Evolutionary conservation across 2,329 filamentous ascomycete genomes (phyloP), one percentile per base, ranked within the genome.

Genomic region (Sphaerulina vaccinii): DNA sequence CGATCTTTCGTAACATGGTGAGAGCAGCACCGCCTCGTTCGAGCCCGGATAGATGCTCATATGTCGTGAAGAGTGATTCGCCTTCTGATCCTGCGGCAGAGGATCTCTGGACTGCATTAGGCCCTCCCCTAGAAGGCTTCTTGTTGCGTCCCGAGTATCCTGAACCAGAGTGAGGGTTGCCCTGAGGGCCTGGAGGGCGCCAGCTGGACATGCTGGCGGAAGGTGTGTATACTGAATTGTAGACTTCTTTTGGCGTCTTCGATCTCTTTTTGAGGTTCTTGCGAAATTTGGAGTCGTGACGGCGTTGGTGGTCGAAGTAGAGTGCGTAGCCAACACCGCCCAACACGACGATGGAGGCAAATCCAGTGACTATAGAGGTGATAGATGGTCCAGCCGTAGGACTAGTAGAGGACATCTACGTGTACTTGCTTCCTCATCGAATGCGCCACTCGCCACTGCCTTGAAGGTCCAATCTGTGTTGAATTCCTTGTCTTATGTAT

Each of bases 1-100:
- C 90, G 35, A 95, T 79, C 70, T 87, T 91, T 63, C 84, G 87
- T 19, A 97, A 78, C 51, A 81, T 82, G 29, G 81, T 65, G 9
- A 78, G 65, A n/a, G 75, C 76, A 38, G 75, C 71, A 41, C 71
- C 70, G 43, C 71, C 70, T 29, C 70, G 69, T 6, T 71, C 71
- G 4, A 77, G 65, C 41, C 73, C 70, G 46, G 70, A 70, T 3
- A 78, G 66, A 62, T 78, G 75, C 66, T 77, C 74, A 55, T 78
- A 79, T 24, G 69, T 71, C 65, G 71, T 70, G 61, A 79, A 78
- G 41, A 76, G 73, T 15, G 75, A 63, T 55, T 77, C 75, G 23
- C 73, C 70, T 54, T 78, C 75, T 59, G 76, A 71, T 32, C 63
- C 63, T 11, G 64, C 63, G 13, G 68, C 64, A 38, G 63, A 66